phyloP scores from a whole-genome alignment of 108 stramenopile genomes.

The Skeletonema menzelii region DNA sequence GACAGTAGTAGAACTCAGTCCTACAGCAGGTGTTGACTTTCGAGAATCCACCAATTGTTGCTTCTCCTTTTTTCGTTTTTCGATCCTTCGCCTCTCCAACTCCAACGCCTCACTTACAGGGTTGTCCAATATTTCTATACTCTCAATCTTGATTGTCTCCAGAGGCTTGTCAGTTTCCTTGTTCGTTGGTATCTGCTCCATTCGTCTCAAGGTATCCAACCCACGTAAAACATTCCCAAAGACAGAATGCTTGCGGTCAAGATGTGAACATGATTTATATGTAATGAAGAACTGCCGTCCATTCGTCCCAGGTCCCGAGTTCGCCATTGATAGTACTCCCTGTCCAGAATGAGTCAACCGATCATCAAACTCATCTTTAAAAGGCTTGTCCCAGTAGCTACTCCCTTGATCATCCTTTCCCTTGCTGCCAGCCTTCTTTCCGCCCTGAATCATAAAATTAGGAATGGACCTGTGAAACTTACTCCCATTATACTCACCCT shows the following conservation, averaged over 20 bases:
- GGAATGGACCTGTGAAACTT: constrained; percentile 91
- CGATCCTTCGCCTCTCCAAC: constrained; percentile 55
- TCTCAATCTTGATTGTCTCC: constrained; percentile 56
- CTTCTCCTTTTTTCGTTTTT: constrained; percentile 42
- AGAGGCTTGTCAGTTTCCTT: constrained; percentile 73
- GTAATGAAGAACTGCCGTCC: constrained; percentile 97
- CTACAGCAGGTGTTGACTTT: constrained; percentile 15
- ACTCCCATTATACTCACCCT: constrained; percentile 85
- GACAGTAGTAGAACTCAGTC: neutral
- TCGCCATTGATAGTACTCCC: constrained; percentile 95
- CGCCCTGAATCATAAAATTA: constrained; percentile 95
- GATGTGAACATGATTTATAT: constrained; percentile 80
- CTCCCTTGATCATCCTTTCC: constrained; percentile 71
- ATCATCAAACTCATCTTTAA: constrained; percentile 95
- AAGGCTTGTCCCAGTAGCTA: constrained; percentile 73
- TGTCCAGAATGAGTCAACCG: constrained; percentile 67
- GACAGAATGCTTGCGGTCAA: constrained; percentile 96
- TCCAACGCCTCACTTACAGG: constrained; percentile 76
- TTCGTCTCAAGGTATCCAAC: constrained; percentile 58
- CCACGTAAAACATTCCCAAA: constrained; percentile 95
- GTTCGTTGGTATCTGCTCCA: constrained; percentile 72
- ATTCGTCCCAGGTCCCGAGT: constrained; percentile 91
- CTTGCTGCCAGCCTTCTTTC: constrained; percentile 58
- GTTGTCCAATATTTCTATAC: constrained; percentile 63
- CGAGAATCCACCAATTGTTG: constrained; percentile 8